Conservation (phyloP, 2,329 filamentous ascomycete genomes). For the Macrophomina tecta region DNA sequence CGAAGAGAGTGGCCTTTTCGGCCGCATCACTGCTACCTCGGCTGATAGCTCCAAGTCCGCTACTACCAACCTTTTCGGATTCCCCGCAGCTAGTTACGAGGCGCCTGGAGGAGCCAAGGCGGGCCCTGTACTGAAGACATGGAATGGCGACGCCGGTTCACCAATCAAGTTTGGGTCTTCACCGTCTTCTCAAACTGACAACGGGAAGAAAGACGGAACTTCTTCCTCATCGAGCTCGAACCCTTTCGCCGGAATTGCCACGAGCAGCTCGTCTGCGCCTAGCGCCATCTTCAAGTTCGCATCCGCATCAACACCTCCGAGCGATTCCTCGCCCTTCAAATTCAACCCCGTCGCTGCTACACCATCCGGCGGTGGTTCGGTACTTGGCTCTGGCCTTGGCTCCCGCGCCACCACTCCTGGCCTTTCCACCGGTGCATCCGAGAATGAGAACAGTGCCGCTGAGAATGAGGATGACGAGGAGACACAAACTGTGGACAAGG, state of each 20-base stretch:
- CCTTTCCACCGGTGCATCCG: conserved; percentile 35
- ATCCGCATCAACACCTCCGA: conserved; percentile 17
- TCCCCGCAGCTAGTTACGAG: conserved; percentile 17
- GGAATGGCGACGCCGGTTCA: conserved; percentile 24
- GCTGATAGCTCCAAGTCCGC: conserved; percentile 4
- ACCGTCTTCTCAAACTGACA: conserved; percentile 14
- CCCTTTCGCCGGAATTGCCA: conserved; percentile 35
- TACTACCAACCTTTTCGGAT: conserved; percentile 12
- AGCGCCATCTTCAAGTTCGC: conserved; percentile 24
- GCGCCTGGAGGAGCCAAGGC: conserved; percentile 15
- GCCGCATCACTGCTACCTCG: conserved; percentile 20
- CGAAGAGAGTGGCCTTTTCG: conserved; percentile 3
- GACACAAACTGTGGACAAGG: conserved; percentile 36
- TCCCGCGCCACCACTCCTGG: conserved; percentile 45
- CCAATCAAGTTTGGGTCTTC: conserved; percentile 28
- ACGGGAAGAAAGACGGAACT: background rate
- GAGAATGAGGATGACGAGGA: conserved; percentile 38
- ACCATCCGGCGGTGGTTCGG: conserved; percentile 15
- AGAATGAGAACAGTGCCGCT: conserved; percentile 38
- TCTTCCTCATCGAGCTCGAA: conserved; percentile 27
- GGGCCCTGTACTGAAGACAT: conserved; percentile 23
- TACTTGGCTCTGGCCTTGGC: conserved; percentile 30
- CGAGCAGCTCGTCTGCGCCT: conserved; percentile 6
- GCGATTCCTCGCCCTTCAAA: conserved; percentile 28
- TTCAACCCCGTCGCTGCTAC: conserved; percentile 26